Conservation (phyloP, 345 rosid genomes). For the Kandelia obovata region DNA sequence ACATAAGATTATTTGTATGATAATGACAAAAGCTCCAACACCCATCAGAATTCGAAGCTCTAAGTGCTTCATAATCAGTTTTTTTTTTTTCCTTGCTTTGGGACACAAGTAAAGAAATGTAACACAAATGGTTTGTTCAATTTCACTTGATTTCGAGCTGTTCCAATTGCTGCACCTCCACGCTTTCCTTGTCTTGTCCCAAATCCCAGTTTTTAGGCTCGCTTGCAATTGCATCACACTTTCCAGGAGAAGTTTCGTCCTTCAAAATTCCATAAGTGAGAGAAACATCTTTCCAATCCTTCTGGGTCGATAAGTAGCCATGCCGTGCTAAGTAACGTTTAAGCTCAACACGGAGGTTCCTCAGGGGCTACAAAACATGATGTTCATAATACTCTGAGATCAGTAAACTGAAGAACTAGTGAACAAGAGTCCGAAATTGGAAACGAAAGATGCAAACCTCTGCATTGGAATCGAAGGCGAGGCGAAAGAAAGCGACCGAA, state of each 20-base stretch:
- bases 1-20: no score
- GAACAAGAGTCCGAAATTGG: not conserved
- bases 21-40: no score
- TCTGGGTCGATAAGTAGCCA: slow-evolving; percentile 1
- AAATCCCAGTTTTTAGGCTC: no score
- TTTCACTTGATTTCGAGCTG: no score
- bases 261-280: slow-evolving; percentile 11
- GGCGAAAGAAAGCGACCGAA: slow-evolving; percentile 18
- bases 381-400: not conserved
- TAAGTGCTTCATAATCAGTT: no score
- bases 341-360: slow-evolving; percentile 17
- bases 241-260: slow-evolving; percentile 1
- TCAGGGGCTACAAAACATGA: slow-evolving; percentile 14
- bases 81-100: no score
- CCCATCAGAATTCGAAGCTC: no score
- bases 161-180: no score
- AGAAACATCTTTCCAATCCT: slow-evolving; percentile 19
- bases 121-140: no score
- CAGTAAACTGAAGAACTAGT: not conserved
- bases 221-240: no score
- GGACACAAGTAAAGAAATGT: no score
- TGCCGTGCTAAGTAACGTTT: slow-evolving; percentile 18
- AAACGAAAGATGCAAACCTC: slow-evolving; percentile 12
- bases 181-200: no score
- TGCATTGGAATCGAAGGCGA: slow-evolving; percentile 20